Percentiles rank a stretch among this genome's conserved stretches.
These are phyloP conservation scores for Olyra latifolia DNA, from an alignment of 176 grass and related monocot species.

Conservation along the genomic window DNA sequence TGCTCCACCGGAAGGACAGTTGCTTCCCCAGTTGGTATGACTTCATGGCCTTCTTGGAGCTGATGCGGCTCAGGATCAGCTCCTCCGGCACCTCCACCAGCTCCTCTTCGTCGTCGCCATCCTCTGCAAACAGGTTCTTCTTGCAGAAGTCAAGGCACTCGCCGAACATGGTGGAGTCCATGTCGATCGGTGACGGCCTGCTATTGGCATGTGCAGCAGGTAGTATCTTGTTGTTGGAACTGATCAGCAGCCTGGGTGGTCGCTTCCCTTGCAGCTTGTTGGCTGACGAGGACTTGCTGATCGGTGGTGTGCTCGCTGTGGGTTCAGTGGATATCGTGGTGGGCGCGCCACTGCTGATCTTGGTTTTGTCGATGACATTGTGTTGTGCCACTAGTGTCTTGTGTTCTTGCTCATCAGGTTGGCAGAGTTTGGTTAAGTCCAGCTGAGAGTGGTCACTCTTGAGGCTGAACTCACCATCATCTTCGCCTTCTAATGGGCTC, in stretches of 20 bases:
- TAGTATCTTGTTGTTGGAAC: background rate
- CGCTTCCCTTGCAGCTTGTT: slow-evolving; percentile 36
- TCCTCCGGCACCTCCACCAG: slow-evolving; percentile 39
- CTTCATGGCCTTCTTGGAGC: slow-evolving; percentile 54
- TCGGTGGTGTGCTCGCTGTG: slow-evolving; percentile 8
- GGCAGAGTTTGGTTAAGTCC: slow-evolving; percentile 26
- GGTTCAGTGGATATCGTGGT: background rate
- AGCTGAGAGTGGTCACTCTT: slow-evolving; percentile 32
- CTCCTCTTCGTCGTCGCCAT: background rate
- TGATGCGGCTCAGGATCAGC: slow-evolving; percentile 58
- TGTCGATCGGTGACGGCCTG: background rate
- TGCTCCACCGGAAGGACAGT: slow-evolving; percentile 59
- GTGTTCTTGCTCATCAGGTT: background rate
- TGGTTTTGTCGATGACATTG: background rate
- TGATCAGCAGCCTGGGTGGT: slow-evolving; percentile 21
- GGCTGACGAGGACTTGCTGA: background rate
- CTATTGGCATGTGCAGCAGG: background rate
- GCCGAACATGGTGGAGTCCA: slow-evolving; percentile 30
- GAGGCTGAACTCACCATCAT: slow-evolving; percentile 30
- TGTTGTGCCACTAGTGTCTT: background rate
- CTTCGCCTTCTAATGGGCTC: slow-evolving; percentile 33
- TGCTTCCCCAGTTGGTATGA: slow-evolving; percentile 77
- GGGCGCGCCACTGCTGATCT: background rate
- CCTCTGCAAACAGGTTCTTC: slow-evolving; percentile 44
- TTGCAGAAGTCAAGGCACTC: slow-evolving; percentile 40